Percentiles rank a stretch among this genome's conserved stretches.
Conservation (phyloP, 768 basidiomycete genomes). For the Sutorius australiensis region DNA sequence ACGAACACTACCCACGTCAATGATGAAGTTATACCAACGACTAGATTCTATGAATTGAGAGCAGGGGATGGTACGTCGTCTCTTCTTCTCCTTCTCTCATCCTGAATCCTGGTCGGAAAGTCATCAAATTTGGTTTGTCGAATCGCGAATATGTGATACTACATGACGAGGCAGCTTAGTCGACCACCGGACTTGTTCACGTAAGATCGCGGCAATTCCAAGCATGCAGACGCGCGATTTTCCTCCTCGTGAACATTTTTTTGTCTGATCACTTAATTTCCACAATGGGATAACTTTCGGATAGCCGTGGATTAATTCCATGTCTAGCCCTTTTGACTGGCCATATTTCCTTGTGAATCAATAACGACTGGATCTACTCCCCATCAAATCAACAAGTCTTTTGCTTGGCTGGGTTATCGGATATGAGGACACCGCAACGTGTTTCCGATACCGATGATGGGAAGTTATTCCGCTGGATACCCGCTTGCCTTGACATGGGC, state of each 20-base stretch:
- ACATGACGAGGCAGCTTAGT: slow-evolving; percentile 64
- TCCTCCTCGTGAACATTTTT: neutral
- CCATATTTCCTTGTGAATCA: neutral
- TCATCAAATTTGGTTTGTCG: slow-evolving; percentile 83
- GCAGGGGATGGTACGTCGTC: slow-evolving; percentile 66
- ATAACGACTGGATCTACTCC: neutral
- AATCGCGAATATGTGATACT: slow-evolving; percentile 81
- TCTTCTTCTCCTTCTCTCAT: neutral
- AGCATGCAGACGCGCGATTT: neutral
- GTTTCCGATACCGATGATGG: too few relatives aligned
- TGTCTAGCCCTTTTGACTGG: neutral
- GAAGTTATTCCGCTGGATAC: neutral
- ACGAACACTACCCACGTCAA: slow-evolving; percentile 96
- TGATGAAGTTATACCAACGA: slow-evolving; percentile 75
- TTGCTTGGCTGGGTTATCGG: neutral
- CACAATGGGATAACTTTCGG: neutral
- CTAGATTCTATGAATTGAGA: slow-evolving; percentile 83
- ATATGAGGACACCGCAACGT: too few relatives aligned
- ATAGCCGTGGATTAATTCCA: neutral
- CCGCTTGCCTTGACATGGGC: neutral
- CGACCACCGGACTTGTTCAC: neutral
- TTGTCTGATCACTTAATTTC: neutral
- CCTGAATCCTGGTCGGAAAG: slow-evolving; percentile 36
- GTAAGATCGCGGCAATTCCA: neutral
- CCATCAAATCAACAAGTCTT: neutral